Conservation (phyloP, 2,329 filamentous ascomycete genomes). For the Blastomyces silverae region DNA sequence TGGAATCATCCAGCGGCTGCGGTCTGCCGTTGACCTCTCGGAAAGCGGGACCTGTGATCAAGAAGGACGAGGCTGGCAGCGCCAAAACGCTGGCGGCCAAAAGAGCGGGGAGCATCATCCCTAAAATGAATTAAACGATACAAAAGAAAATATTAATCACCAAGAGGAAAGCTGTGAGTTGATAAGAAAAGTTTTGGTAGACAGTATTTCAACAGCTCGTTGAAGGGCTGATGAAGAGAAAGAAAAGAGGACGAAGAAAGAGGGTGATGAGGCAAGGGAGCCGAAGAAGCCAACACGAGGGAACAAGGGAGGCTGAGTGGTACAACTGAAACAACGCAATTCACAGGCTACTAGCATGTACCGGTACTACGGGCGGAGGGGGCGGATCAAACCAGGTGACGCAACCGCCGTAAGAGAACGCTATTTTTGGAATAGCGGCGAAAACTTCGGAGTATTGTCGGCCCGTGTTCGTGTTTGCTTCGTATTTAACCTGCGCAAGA, state of each 20-base stretch:
- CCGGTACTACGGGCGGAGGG: not conserved
- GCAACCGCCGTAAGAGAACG: not conserved
- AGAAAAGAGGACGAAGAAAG: not conserved
- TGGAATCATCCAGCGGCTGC: constrained; percentile 24
- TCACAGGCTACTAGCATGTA: not conserved
- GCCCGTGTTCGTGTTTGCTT: no score
- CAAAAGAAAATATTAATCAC: not conserved
- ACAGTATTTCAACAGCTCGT: not conserved
- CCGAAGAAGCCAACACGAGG: constrained; percentile 2
- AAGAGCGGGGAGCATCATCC: constrained; percentile 35
- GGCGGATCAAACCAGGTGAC: not conserved
- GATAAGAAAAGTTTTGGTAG: not conserved
- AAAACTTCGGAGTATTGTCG: not conserved
- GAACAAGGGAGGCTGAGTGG: constrained; percentile 5
- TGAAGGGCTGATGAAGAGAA: not conserved
- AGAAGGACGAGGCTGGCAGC: constrained; percentile 33
- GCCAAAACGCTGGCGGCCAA: constrained; percentile 32
- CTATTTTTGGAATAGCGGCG: not conserved
- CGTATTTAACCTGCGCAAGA: no score
- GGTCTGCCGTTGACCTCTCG: not conserved
- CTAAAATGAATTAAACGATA: constrained; percentile 13
- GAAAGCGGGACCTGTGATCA: constrained; percentile 26
- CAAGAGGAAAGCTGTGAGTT: not conserved
- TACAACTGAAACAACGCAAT: not conserved
- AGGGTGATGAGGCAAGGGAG: not conserved